Evolutionary conservation across 2,329 filamentous ascomycete genomes (phyloP).

Genomic region (Colletotrichum cereale): DNA sequence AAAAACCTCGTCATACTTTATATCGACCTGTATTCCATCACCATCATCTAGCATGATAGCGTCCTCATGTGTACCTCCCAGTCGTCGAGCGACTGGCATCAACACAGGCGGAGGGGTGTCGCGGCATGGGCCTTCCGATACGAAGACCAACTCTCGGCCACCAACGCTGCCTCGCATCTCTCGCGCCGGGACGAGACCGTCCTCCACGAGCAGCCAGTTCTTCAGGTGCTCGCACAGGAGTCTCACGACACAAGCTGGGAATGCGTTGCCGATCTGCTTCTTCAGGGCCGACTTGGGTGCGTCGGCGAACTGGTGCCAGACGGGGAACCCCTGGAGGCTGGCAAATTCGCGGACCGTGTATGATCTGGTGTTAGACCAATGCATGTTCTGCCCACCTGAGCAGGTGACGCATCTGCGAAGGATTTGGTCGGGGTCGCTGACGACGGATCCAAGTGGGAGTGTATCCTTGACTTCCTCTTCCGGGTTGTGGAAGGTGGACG

Average conservation of each 20-base stretch:
- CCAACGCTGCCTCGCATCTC: conserved; percentile 15
- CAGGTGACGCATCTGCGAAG: conserved; percentile 74
- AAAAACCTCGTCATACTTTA: conserved; percentile 23
- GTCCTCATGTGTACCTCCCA: not conserved
- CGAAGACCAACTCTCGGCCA: conserved; percentile 25
- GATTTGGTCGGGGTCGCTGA: conserved; percentile 56
- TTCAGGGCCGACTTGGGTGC: conserved; percentile 53
- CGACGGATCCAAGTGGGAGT: conserved; percentile 51
- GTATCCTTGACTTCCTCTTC: conserved; percentile 39
- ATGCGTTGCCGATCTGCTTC: conserved; percentile 83
- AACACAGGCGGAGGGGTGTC: not conserved
- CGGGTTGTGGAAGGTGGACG: conserved; percentile 55
- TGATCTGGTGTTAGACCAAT: conserved; percentile 72
- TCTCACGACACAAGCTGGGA: conserved; percentile 71
- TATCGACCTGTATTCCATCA: conserved; percentile 20
- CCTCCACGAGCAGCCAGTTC: conserved; percentile 58
- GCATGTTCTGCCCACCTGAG: conserved; percentile 71
- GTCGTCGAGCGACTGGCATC: not conserved
- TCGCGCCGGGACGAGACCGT: conserved; percentile 46
- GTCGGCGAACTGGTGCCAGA: conserved; percentile 67
- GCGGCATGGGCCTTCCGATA: conserved; percentile 18
- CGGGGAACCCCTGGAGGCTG: conserved; percentile 77
- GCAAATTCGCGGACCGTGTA: conserved; percentile 79
- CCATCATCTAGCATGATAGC: conserved; percentile 7
- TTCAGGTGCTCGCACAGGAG: conserved; percentile 63